Percentiles rank a stretch among this genome's conserved stretches.
Conservation (phyloP, 164 flowering plant genomes). For the Protea cynaroides region DNA sequence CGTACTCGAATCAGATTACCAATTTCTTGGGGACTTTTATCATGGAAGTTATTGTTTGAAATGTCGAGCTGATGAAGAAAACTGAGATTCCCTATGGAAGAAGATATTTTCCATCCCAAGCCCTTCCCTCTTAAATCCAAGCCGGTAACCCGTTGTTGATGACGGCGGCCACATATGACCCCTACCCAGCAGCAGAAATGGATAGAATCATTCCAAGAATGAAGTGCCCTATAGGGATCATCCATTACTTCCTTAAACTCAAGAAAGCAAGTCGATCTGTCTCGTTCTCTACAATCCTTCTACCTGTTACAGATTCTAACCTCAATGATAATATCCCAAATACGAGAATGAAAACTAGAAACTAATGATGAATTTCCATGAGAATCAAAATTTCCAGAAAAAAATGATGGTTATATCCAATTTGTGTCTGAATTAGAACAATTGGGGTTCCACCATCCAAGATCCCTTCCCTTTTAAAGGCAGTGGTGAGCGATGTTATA, state of each 20-base stretch:
- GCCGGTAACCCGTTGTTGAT: conserved; percentile 1
- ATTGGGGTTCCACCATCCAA: no score
- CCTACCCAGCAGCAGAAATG: conserved; percentile 15
- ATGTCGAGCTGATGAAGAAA: not conserved
- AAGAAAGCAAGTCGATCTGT: conserved; percentile 1
- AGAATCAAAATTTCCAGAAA: no score
- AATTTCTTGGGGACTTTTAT: conserved; percentile 9
- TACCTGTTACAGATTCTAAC: no score
- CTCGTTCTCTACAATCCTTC: no score
- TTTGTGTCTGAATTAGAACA: no score
- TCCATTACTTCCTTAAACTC: conserved; percentile 7
- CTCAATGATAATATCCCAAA: no score
- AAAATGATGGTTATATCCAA: no score
- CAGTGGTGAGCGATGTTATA: no score
- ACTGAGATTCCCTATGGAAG: conserved; percentile 8
- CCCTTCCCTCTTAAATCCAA: not conserved
- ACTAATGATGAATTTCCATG: no score
- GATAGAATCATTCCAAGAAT: conserved; percentile 13
- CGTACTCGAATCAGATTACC: not conserved
- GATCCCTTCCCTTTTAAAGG: no score
- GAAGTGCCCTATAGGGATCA: conserved; percentile 6
- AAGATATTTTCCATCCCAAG: conserved; percentile 2
- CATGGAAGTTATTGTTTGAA: not conserved
- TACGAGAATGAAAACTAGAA: no score
- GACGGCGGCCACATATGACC: no score